Evolutionary conservation across 495 filamentous ascomycete genomes (phyloP), one percentile per base, ranked within the genome.

Genomic region (Barbatosphaeria neglecta): DNA sequence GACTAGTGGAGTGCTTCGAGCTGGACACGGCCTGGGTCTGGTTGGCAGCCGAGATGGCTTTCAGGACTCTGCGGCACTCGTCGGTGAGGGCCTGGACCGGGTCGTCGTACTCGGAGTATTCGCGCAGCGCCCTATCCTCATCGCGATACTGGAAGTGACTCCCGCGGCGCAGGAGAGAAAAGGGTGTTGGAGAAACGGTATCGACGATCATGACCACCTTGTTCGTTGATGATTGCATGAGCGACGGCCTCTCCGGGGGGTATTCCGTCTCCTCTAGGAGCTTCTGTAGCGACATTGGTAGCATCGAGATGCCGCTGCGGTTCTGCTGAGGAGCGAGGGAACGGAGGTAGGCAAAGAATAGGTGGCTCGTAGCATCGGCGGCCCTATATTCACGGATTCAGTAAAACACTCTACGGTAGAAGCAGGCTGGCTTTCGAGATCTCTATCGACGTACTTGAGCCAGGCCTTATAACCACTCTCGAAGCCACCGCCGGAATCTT

Each of bases 191-290:
- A 2, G 92, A 97, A 19, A 98, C 90, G 6, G 83, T 84, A 50
- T 96, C 87, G 24, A 98, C 92, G 50, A 95, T 90, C 86, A 98
- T 95, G 35, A 90, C 83, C 5, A 98, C 90, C 57, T 86, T 87
- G 43, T 88, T 82, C 3, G 89, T 93, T 0, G 80, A 69, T 6
- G 83, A 80, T 55, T 92, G 86, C 50, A 95, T 72, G 18, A 93
- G 73, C 1, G 76, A 73, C 5, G 88, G 86, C 31, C 78, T 77
- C 53, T 86, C 80, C 7, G 92, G 92, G 2, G 92, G 92, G 55
- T 98, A 98, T 65, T 96, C 89, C 43, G 92, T 95, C 44, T 90
- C 88, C 55, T 90, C 80, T 41, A 96, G 75, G 7, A 98, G 73
- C 39, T 87, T 82, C 63, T 95, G 88, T 37, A 98, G 71, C 31